These are phyloP conservation scores for Craterostigma plantagineum DNA, from an alignment of 257 asterid genomes.

Conservation along the genomic window DNA sequence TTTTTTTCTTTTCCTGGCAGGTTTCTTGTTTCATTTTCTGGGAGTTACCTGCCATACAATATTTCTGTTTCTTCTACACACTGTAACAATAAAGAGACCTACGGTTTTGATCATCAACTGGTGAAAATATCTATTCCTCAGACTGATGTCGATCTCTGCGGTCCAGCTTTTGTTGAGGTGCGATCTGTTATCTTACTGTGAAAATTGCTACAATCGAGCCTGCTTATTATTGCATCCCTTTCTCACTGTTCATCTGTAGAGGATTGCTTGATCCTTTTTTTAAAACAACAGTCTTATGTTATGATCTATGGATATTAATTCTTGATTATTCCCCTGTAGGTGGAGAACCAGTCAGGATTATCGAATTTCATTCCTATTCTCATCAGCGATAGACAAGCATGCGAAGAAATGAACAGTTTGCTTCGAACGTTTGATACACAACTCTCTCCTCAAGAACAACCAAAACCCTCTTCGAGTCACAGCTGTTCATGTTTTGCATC, in stretches of 20 bases:
- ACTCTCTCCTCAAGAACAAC: conserved; percentile 14
- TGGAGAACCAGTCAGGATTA: conserved; percentile 85
- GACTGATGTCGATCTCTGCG: conserved; percentile 31
- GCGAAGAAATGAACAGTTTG: conserved; percentile 17
- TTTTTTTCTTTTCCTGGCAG: conserved; percentile 20
- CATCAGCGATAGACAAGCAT: neutral
- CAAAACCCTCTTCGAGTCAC: conserved; percentile 12
- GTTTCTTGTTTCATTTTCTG: conserved; percentile 75
- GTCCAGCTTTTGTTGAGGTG: conserved; percentile 93
- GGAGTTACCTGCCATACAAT: conserved; percentile 44
- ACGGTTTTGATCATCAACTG: conserved; percentile 57
- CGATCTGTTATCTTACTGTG: too few relatives aligned
- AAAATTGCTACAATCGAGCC: too few relatives aligned
- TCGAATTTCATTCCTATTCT: conserved; percentile 58
- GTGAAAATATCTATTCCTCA: conserved; percentile 51
- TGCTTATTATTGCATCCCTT: conserved; percentile 3
- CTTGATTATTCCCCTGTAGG: conserved; percentile 32
- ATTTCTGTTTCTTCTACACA: conserved; percentile 24
- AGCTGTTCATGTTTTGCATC: conserved; percentile 27
- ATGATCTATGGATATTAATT: too few relatives aligned
- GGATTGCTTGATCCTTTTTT: too few relatives aligned
- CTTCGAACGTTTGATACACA: conserved; percentile 24
- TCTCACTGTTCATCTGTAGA: neutral
- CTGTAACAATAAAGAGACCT: conserved; percentile 24
- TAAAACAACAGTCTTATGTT: too few relatives aligned